Evolutionary conservation across 805 yeast species (phyloP).

Genomic region (Wickerhamiella hasegawae): DNA sequence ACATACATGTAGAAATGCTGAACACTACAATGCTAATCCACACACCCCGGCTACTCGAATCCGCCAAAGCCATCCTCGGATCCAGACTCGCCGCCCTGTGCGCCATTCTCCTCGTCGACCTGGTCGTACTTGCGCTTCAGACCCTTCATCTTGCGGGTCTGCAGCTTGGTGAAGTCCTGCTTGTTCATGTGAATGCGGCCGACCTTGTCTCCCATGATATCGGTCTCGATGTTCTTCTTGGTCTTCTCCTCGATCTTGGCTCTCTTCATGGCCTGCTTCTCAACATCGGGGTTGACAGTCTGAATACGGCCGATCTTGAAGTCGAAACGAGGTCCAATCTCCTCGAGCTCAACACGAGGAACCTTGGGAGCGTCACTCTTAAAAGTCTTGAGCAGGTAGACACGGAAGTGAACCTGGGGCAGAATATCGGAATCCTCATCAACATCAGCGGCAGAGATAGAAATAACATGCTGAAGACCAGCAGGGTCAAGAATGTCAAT

Average conservation of each 20-base stretch:
- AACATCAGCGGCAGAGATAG: conserved; percentile 65
- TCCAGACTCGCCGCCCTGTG: conserved; percentile 27
- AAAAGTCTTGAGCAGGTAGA: conserved; percentile 68
- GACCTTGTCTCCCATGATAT: conserved; percentile 86
- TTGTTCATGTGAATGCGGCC: conserved; percentile 93
- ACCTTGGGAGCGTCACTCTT: conserved; percentile 56
- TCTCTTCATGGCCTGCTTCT: conserved; percentile 69
- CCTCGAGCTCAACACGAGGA: conserved; percentile 88
- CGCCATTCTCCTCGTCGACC: conserved; percentile 31
- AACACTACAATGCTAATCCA: background rate
- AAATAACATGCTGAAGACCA: conserved; percentile 80
- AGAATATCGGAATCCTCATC: conserved; percentile 50
- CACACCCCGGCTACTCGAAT: background rate
- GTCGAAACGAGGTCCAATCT: conserved; percentile 90
- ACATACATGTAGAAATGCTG: background rate
- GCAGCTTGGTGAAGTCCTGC: conserved; percentile 79
- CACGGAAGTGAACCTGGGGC: conserved; percentile 80
- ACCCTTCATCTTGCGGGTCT: conserved; percentile 98
- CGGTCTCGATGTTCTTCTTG: conserved; percentile 79
- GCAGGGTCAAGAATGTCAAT: conserved; percentile 81
- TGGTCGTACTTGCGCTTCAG: conserved; percentile 78
- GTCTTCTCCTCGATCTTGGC: conserved; percentile 71
- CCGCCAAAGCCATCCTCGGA: background rate
- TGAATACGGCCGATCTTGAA: conserved; percentile 81
- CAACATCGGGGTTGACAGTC: conserved; percentile 70